Conservation (phyloP, 495 filamentous ascomycete species). For the Xylaria venustula region DNA sequence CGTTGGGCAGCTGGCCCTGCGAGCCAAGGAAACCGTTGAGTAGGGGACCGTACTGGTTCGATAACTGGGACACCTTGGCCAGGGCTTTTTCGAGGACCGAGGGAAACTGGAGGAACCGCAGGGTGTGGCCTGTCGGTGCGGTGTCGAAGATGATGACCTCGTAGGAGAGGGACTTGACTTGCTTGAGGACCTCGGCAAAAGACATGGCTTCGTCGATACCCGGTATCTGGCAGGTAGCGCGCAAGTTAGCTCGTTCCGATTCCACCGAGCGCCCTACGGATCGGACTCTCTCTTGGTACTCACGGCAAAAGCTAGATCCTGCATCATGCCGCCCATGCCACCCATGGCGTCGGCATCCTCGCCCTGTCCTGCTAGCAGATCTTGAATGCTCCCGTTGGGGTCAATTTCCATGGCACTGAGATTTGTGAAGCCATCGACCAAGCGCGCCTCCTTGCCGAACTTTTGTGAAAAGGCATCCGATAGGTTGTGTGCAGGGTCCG, state of each 20-base stretch:
- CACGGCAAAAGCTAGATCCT: conserved; percentile 64
- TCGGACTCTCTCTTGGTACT: conserved; percentile 12
- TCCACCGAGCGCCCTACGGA: too few species aligned
- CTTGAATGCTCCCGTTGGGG: conserved; percentile 96
- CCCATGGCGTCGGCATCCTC: conserved; percentile 64
- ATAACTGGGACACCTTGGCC: conserved; percentile 92
- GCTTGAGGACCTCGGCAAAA: conserved; percentile 97
- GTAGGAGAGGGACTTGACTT: conserved; percentile 99
- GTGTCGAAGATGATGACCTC: conserved; percentile 99
- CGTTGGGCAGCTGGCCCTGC: conserved; percentile 79
- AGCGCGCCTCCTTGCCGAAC: conserved; percentile 96
- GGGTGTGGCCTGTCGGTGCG: conserved; percentile 96
- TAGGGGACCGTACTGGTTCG: conserved; percentile 91
- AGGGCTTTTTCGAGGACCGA: conserved; percentile 98
- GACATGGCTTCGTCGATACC: conserved; percentile 99
- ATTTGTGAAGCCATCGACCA: conserved; percentile 89
- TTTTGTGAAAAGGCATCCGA: conserved; percentile 98
- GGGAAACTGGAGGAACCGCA: conserved; percentile 98
- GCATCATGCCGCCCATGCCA: conserved; percentile 60
- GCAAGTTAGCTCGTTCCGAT: neutral
- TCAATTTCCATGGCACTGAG: conserved; percentile 99
- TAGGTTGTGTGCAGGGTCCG: conserved; percentile 97
- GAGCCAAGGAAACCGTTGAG: conserved; percentile 87
- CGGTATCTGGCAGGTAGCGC: conserved; percentile 66
- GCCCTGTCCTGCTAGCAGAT: conserved; percentile 78